phyloP scores from a whole-genome alignment of 148 eudicot species.

The Chenopodium album region DNA sequence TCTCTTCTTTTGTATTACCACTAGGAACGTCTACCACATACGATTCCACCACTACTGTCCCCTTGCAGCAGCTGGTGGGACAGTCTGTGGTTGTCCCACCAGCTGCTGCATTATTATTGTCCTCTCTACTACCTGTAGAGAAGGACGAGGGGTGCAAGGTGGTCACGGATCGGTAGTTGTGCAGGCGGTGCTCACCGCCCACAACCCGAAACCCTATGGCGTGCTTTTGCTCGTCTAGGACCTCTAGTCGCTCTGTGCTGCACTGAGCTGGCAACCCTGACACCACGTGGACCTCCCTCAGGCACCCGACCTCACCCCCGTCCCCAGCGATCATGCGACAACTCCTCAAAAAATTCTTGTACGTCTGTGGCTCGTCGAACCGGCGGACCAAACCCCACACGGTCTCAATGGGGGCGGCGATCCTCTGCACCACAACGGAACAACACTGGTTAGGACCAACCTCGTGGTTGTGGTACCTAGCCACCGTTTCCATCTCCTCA shows the following conservation, averaged over 20 bases:
- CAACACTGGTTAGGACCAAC: conserved; percentile 50
- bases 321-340: conserved; percentile 60
- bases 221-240: conserved; percentile 64
- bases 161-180: conserved; percentile 74
- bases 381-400: conserved; percentile 71
- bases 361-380: conserved; percentile 72
- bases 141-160: conserved; percentile 48
- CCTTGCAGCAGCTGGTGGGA: conserved; percentile 17
- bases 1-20: conserved; percentile 80
- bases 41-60: conserved; percentile 78
- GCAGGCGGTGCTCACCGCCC: conserved; percentile 76
- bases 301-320: conserved; percentile 52
- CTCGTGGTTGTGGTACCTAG: conserved; percentile 50
- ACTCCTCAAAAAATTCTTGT: conserved; percentile 75
- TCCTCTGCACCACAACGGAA: conserved; percentile 48
- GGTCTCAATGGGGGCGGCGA: conserved; percentile 47
- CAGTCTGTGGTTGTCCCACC: background rate
- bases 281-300: conserved; percentile 67
- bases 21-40: conserved; percentile 77
- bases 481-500: conserved; percentile 29
- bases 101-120: background rate
- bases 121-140: background rate
- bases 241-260: conserved; percentile 80
- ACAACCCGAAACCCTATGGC: conserved; percentile 69
- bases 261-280: conserved; percentile 80